Conservation (phyloP, 139 green algal genomes). For the Micractinium sp. region DNA sequence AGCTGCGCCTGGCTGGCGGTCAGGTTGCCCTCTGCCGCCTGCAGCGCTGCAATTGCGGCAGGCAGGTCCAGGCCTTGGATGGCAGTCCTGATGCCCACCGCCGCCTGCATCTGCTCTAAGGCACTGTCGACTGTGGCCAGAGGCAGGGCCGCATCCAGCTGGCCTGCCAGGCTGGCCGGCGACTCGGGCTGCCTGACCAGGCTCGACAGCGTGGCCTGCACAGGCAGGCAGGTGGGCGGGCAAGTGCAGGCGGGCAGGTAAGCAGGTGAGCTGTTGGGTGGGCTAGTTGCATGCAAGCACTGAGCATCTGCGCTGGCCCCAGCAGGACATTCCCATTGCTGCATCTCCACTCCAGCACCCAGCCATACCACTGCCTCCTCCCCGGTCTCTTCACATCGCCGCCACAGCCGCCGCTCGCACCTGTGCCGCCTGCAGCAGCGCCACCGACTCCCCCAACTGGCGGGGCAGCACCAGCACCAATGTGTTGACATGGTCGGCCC, state of each 20-base stretch:
- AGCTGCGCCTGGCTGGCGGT: background rate
- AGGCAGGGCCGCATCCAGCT: background rate
- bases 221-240: background rate
- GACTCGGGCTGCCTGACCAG: background rate
- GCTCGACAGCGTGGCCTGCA: background rate
- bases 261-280: background rate
- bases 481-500: conserved; percentile 9
- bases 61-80: background rate
- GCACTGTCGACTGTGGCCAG: background rate
- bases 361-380: background rate
- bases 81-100: background rate
- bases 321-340: background rate
- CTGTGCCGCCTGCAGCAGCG: background rate
- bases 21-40: background rate
- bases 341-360: background rate
- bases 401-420: background rate
- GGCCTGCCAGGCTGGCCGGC: background rate
- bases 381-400: no score
- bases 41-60: background rate
- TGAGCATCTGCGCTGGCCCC: background rate
- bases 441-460: background rate
- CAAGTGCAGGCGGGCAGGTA: background rate
- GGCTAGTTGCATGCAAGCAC: no score
- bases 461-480: conserved; percentile 29
- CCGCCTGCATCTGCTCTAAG: background rate